Base-by-base conservation (phyloP, 306 rosid species). In the Casuarina glauca region DNA sequence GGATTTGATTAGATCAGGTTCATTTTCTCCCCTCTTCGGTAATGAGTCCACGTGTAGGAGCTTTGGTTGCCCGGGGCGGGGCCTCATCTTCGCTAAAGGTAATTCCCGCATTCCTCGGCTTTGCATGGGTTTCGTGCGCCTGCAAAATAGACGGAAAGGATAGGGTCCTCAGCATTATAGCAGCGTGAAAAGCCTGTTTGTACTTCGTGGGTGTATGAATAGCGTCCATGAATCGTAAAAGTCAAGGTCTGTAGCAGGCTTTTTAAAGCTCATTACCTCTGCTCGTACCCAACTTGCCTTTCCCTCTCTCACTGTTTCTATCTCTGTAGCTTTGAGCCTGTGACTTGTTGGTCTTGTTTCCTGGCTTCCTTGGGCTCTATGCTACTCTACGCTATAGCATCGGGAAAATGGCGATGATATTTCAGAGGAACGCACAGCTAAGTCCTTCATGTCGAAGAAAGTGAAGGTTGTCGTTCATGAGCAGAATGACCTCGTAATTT, bases 61-160 rank as follows among this genome's bases (percentile, higher is more conserved):
- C 32, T 26, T 26, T 26, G 32, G 32, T 26, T 26, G 32, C 32
- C 32, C 32, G 1, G 32, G 32, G 32, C 73, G 16, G 87, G 58
- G 83, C 50, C 87, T 74, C 73, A 73, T 78, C 76, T 62, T 36
- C 61, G 63, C 73, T 74, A 70, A 79, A 78, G 82, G 84, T 54
- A 64, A 63, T 72, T 76, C 83, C 83, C 91, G 91, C 85, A 74
- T 70, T 90, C 89, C 54, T 79, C 76, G 96, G 96, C 96, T 88
- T 88, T 90, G 46, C 74, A 64, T 16, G 70, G 17, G 46, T 16
- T 39, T 39, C 74, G 61, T 69, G 75, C 78, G 53, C 74, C 81
- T 61, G 84, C 80, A 73, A 64, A 55, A 63, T 45, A 38, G 46
- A 3, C 2, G 13, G 45, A 64, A 66, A 26, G 32, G 32, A 26